Base-by-base conservation (phyloP, 169 alveolate genomes). In the Amoebophrya sp. region DNA sequence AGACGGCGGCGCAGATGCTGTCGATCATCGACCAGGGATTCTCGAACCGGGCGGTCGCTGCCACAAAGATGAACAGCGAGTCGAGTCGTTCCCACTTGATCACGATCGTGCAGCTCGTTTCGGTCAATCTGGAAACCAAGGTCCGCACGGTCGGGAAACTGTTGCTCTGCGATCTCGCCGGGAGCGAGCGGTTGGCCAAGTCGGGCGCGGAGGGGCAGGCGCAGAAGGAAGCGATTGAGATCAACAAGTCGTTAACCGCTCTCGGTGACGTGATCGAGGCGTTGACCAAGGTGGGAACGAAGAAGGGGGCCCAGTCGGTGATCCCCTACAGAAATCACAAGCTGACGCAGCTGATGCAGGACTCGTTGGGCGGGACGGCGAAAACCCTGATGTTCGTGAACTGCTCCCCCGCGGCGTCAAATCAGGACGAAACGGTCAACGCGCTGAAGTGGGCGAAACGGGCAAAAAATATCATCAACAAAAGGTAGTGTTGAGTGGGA, bases 21-120 rank as follows among this genome's bases (percentile, higher is more conserved):
- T 12, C 7, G 29, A 18, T 18, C 18, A 47, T 47, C 18, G 66
- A 7, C 39, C 1, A 1, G 10, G 83, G 83, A 2, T 66, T 66
- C 35, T 0, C 2, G 32, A 2, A n/a, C 66, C 66, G 66, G 18
- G 66, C 66, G 53, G 41, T 39, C 23, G 40, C 23, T 12, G 29
- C 53, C 40, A 83, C 90, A 12, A 38, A 83, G 89, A 92, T 92
- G 93, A 92, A 92, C 89, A 47, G 90, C 38, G 93, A 92, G 92
- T 83, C 91, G 66, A 88, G 92, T 25, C 83, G 93, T 25, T 77
- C 91, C 40, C 93, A 92, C 83, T 29, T 92, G 47, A 54, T 92
- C 41, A 38, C 89, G 83, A 77, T 89, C 83, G 89, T 92, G 91
- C 83, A 92, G 90, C 55, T 92, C 90, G 40, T 54, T 54, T 83